Conservation (phyloP, 371 early-diverging fungal genomes). For the Amoeboradix gromovi region DNA sequence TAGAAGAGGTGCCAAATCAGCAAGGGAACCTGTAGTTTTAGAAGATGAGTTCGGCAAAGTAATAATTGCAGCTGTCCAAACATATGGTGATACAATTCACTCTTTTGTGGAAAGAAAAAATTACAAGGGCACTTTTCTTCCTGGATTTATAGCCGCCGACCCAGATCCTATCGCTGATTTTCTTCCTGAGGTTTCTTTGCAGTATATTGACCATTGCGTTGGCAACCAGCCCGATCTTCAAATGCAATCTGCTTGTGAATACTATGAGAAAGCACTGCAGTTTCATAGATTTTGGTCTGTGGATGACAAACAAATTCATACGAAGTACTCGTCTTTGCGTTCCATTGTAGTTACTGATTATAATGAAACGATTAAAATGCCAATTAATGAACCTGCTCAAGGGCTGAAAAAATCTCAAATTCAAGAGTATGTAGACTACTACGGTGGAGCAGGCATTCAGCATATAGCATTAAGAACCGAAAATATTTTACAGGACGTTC, state of each 20-base stretch:
- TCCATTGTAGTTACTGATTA: conserved; percentile 87
- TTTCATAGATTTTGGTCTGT: conserved; percentile 95
- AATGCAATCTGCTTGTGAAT: conserved; percentile 56
- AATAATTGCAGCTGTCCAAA: conserved; percentile 61
- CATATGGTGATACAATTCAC: conserved; percentile 74
- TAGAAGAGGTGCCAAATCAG: conserved; percentile 49
- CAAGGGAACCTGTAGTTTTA: conserved; percentile 40
- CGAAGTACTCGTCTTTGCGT: conserved; percentile 70
- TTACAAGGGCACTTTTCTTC: conserved; percentile 63
- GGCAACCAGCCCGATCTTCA: conserved; percentile 73
- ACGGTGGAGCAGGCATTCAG: conserved; percentile 59
- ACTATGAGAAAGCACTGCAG: conserved; percentile 45
- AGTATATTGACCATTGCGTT: conserved; percentile 66
- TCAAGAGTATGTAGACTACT: conserved; percentile 83
- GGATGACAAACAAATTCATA: conserved; percentile 80
- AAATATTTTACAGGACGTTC: conserved; percentile 53
- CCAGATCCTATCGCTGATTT: conserved; percentile 33
- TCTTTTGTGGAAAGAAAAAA: conserved; percentile 57
- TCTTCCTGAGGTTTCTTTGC: conserved; percentile 26
- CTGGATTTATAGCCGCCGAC: conserved; percentile 29
- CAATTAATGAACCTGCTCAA: conserved; percentile 85
- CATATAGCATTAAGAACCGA: conserved; percentile 74
- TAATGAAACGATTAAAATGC: conserved; percentile 70
- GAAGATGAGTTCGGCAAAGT: conserved; percentile 55
- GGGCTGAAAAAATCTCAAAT: conserved; percentile 83